phyloP scores from a whole-genome alignment of 1,284 basidiomycete species.

The Ceratobasidium sp. region DNA sequence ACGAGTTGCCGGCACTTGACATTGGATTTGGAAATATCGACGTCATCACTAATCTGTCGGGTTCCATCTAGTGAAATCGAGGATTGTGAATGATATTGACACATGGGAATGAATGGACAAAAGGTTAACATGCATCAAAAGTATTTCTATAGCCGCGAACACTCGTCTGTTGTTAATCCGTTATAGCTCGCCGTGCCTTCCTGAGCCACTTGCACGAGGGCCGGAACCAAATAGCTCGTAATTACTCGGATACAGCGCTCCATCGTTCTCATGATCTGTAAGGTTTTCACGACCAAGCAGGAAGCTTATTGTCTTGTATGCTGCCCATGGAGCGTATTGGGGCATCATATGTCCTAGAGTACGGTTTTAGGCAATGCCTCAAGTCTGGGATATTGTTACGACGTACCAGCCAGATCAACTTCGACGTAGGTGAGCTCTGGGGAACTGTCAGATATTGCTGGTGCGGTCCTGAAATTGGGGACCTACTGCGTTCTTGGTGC shows the following conservation, averaged over 20 bases:
- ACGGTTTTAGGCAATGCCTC: not conserved
- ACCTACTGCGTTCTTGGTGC: constrained; percentile 65
- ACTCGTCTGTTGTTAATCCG: too few relatives aligned
- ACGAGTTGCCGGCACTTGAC: too few relatives aligned
- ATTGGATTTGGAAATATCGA: too few relatives aligned
- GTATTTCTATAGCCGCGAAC: too few relatives aligned
- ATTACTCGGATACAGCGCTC: constrained; percentile 31
- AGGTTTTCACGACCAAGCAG: constrained; percentile 34
- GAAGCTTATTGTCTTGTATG: constrained; percentile 38
- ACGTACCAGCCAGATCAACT: constrained; percentile 31
- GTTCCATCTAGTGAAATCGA: too few relatives aligned
- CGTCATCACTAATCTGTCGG: too few relatives aligned
- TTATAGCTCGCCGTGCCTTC: not conserved
- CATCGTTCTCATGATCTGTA: constrained; percentile 18
- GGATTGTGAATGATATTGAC: too few relatives aligned
- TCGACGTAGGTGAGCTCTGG: constrained; percentile 35
- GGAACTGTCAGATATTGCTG: not conserved
- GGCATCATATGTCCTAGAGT: constrained; percentile 37
- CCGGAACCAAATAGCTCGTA: constrained; percentile 29
- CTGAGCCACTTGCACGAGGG: not conserved
- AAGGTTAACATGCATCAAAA: too few relatives aligned
- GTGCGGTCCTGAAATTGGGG: not conserved
- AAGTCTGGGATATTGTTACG: not conserved
- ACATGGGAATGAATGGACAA: too few relatives aligned
- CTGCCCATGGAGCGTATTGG: constrained; percentile 35